Base-by-base conservation (phyloP, 495 filamentous ascomycete genomes). In the Polyplosphaeria fusca region DNA sequence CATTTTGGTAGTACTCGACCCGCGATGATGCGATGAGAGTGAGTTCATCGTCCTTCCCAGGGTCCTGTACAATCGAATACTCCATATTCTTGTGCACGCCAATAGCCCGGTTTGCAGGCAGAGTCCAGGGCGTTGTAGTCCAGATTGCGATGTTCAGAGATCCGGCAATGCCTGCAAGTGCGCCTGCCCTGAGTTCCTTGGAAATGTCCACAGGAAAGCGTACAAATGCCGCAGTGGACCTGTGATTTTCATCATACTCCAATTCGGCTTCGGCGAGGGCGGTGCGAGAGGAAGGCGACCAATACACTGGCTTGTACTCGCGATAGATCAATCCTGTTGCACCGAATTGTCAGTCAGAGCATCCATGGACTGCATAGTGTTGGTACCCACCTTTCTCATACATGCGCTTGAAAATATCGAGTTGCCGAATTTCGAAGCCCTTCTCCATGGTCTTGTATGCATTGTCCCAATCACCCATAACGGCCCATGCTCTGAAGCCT, bases 101-200 rank as follows among this genome's bases (percentile, higher is more conserved):
- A 69, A 99, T 88, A 2, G 87, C 91, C 61, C 80, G 80, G 68
- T 99, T 99, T 16, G 94, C 90, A 1, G 93, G 94, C 2, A 99
- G 74, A 0, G 93, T 97, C 93, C 93, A 99, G 0, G 93, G 94
- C 1, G 92, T 97, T 0, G 93, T 99, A 7, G 93, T 99, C 93
- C 93, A 99, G 53, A 96, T 87, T 23, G 93, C 82, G 20, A 86
- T 89, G 65, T 77, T 85, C 26, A 96, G 43, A 12, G 69, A 64
- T 4, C 73, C 69, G 22, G 22, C 14, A 4, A 59, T 58, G 23
- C 68, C 30, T 16, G 74, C 52, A 18, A 73, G 52, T 13, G 75
- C 71, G 12, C 73, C 68, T 4, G 70, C 57, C 27, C 64, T 58
- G 13, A 87, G 63, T 35, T 68, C 60, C 22, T 70, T 60, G 9